Conservation (phyloP, 495 filamentous ascomycete genomes). For the Penicillium egyptiacum region DNA sequence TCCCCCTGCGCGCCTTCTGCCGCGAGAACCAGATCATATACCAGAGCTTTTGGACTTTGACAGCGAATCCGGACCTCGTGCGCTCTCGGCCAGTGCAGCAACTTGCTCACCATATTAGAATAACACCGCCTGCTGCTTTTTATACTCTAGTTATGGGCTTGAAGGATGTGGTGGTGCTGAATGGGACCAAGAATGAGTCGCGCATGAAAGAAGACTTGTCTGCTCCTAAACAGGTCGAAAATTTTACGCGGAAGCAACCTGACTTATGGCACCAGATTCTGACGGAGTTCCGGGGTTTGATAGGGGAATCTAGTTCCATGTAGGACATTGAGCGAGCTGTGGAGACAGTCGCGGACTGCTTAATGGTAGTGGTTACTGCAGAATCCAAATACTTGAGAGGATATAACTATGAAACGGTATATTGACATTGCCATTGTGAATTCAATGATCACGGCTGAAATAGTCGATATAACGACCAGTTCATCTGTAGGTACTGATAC, state of each 20-base stretch:
- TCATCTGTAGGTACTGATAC: conserved; percentile 1
- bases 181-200: conserved; percentile 64
- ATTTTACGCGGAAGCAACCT: conserved; percentile 44
- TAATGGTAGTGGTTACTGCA: neutral
- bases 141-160: conserved; percentile 67
- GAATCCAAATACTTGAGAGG: neutral
- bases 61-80: conserved; percentile 63
- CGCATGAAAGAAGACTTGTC: conserved; percentile 68
- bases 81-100: conserved; percentile 49
- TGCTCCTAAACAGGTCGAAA: conserved; percentile 49
- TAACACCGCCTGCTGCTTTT: conserved; percentile 57
- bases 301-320: conserved; percentile 39
- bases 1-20: conserved; percentile 61
- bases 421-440: neutral
- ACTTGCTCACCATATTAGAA: conserved; percentile 47
- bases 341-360: neutral
- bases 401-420: neutral
- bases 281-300: conserved; percentile 45
- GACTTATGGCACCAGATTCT: conserved; percentile 48
- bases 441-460: neutral
- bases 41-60: conserved; percentile 80
- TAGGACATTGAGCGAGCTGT: neutral
- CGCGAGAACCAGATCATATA: conserved; percentile 59
- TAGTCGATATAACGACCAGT: no score
- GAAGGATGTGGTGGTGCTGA: conserved; percentile 58